Percentiles rank a stretch among this genome's conserved stretches.
phyloP scores from a whole-genome alignment of 768 basidiomycete species.

The Tulasnella sp. region DNA sequence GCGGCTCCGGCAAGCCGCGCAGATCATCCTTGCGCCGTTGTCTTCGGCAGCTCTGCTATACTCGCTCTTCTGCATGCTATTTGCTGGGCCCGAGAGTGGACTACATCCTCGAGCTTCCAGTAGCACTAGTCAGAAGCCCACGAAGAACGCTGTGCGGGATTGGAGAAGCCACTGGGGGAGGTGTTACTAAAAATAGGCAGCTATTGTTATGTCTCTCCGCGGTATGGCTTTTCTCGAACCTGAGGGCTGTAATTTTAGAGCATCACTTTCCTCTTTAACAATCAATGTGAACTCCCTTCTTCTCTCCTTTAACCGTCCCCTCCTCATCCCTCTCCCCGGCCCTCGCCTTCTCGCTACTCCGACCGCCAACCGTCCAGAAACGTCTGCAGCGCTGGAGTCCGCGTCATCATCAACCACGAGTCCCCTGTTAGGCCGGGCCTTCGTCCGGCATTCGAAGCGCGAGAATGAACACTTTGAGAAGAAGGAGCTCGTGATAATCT shows the following conservation, averaged over 20 bases:
- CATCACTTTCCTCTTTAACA: neutral
- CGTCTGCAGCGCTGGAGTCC: neutral
- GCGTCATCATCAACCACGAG: neutral
- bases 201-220: neutral
- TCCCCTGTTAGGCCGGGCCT: neutral
- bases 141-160: neutral
- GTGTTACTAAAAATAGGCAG: neutral
- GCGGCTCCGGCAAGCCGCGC: neutral
- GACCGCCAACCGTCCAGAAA: neutral
- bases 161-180: neutral
- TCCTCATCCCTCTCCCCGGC: neutral
- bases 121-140: neutral
- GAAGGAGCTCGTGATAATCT: slow-evolving; percentile 1
- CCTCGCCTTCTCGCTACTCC: neutral
- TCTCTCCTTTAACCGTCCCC: neutral
- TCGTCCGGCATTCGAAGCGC: neutral
- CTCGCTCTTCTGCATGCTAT: neutral
- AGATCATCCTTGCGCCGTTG: neutral
- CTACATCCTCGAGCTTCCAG: neutral
- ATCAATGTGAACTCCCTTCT: neutral
- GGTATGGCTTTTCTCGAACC: neutral
- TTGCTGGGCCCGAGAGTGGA: neutral
- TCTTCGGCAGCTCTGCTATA: neutral
- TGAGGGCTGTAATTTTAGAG: neutral
- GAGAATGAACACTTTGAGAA: neutral